These are phyloP conservation scores for Magnaporthales sp. DNA, from an alignment of 2,329 filamentous ascomycete species.

Conservation along the genomic window DNA sequence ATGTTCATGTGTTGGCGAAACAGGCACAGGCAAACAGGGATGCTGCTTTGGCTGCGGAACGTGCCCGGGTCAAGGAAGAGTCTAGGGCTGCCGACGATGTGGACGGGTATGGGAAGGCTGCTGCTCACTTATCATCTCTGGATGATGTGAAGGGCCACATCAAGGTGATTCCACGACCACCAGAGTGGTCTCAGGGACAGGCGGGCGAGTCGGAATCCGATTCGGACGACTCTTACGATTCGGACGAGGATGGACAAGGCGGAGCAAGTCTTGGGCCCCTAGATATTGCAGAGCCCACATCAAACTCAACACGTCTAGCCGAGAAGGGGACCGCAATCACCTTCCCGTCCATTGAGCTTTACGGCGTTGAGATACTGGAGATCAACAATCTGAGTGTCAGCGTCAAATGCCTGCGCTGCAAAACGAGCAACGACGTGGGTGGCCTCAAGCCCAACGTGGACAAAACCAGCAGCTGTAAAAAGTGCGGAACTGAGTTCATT, in stretches of 20 bases:
- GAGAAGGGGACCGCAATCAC: constrained; percentile 70
- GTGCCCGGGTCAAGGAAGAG: constrained; percentile 7
- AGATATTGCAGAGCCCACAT: constrained; percentile 13
- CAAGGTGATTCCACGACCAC: constrained; percentile 64
- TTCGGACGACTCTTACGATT: constrained; percentile 36
- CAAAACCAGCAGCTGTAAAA: constrained; percentile 46
- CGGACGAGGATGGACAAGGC: constrained; percentile 26
- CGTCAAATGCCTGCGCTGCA: constrained; percentile 74
- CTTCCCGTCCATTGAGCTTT: constrained; percentile 68
- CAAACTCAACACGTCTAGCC: constrained; percentile 23
- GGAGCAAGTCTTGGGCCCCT: constrained; percentile 12
- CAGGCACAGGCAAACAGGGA: constrained; percentile 26
- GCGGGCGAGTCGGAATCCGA: constrained; percentile 33
- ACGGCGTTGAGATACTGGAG: constrained; percentile 69
- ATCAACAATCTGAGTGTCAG: constrained; percentile 57
- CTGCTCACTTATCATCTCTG: constrained; percentile 14
- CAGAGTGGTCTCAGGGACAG: constrained; percentile 58
- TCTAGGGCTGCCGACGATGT: not conserved
- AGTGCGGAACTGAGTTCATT: constrained; percentile 44
- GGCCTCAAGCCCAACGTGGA: constrained; percentile 40
- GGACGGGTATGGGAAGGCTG: constrained; percentile 14
- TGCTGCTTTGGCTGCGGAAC: constrained; percentile 11
- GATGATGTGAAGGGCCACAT: constrained; percentile 53
- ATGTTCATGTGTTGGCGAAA: constrained; percentile 59
- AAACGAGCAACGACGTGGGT: constrained; percentile 60